These are phyloP conservation scores for Arabidopsis lyrata DNA, from an alignment of 441 rosid genomes.

Conservation along the genomic window DNA sequence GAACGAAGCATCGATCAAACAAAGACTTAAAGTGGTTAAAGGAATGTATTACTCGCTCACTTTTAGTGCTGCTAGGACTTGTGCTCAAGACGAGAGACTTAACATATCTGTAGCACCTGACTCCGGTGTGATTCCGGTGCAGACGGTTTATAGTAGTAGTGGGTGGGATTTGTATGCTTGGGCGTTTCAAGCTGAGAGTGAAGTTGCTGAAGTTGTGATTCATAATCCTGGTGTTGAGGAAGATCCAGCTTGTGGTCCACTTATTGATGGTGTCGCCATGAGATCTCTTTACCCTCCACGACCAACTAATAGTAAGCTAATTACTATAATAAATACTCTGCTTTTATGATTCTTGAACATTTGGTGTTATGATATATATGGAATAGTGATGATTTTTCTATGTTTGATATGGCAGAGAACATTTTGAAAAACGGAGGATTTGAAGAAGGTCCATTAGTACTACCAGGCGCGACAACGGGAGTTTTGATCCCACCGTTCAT, in stretches of 20 bases:
- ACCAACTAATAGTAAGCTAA: conserved; percentile 66
- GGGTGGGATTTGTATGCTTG: conserved; percentile 95
- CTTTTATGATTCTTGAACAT: background rate
- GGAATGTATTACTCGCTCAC: conserved; percentile 67
- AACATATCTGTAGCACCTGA: conserved; percentile 70
- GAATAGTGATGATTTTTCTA: background rate
- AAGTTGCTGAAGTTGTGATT: conserved; percentile 55
- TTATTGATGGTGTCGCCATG: conserved; percentile 79
- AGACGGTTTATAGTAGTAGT: conserved; percentile 75
- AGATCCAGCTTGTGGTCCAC: conserved; percentile 95
- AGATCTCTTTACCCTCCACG: conserved; percentile 69
- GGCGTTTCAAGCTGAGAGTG: conserved; percentile 64
- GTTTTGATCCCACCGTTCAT: conserved; percentile 85
- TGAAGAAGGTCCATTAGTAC: conserved; percentile 81
- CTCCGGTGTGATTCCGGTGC: conserved; percentile 79
- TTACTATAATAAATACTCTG: background rate
- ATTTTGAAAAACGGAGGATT: conserved; percentile 74
- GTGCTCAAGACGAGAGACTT: conserved; percentile 67
- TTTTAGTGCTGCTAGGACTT: conserved; percentile 69
- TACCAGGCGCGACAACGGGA: conserved; percentile 78
- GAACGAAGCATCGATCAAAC: conserved; percentile 73
- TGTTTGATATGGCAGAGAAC: conserved; percentile 56
- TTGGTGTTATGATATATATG: background rate
- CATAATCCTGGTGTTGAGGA: conserved; percentile 91
- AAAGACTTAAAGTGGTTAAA: conserved; percentile 50